Conservation (phyloP, 305 asterid species). For the Fraxinus floribunda region DNA sequence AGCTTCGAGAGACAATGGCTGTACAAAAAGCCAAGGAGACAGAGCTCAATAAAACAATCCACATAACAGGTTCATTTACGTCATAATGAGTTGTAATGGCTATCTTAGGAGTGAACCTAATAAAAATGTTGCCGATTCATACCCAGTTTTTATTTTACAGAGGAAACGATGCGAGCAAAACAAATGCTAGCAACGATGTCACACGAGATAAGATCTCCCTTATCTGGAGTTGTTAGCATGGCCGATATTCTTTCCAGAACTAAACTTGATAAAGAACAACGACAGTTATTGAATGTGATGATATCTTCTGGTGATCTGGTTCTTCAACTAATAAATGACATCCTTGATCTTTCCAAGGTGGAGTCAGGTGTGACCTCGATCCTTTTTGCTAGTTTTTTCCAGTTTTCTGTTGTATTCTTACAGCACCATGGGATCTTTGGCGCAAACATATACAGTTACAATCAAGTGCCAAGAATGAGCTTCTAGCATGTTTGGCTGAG, state of each 20-base stretch:
- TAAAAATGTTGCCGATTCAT: background rate
- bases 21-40: slow-evolving; percentile 95
- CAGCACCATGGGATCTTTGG: background rate
- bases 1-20: slow-evolving; percentile 82
- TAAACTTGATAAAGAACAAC: slow-evolving; percentile 75
- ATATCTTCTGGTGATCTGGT: slow-evolving; percentile 88
- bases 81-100: background rate
- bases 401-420: background rate
- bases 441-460: background rate
- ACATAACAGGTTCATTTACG: slow-evolving; percentile 61
- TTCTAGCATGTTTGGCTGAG: background rate
- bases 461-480: background rate
- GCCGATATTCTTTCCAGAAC: slow-evolving; percentile 86
- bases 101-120: background rate
- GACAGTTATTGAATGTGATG: slow-evolving; percentile 73
- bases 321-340: slow-evolving; percentile 81
- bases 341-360: slow-evolving; percentile 92
- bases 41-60: slow-evolving; percentile 87
- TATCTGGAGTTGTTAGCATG: slow-evolving; percentile 94
- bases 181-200: slow-evolving; percentile 99
- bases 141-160: slow-evolving; percentile 33
- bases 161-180: slow-evolving; percentile 96
- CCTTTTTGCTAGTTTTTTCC: background rate
- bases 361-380: slow-evolving; percentile 66
- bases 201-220: slow-evolving; percentile 92